Percentiles rank a stretch among this genome's conserved stretches.
These are phyloP conservation scores for Sistotremastrum suecicum DNA, from an alignment of 768 basidiomycete genomes.

Conservation along the genomic window DNA sequence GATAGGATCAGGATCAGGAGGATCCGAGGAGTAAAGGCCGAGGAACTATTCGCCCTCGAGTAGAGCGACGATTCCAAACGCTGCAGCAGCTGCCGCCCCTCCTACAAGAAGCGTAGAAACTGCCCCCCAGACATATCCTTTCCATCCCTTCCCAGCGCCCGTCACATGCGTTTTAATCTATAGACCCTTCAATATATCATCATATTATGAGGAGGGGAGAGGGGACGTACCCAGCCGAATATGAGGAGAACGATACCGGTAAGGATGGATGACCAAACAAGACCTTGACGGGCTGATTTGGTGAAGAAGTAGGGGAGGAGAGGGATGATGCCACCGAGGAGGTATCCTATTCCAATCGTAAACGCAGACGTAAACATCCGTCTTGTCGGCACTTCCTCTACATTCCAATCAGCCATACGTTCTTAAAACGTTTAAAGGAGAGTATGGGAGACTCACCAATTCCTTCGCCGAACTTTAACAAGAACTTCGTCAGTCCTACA, in stretches of 20 bases:
- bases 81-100: slow-evolving; percentile 73
- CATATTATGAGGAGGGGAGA: neutral
- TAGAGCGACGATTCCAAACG: slow-evolving; percentile 41
- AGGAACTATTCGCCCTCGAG: slow-evolving; percentile 20
- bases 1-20: too few species aligned
- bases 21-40: too few species aligned
- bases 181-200: too few species aligned
- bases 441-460: slow-evolving; percentile 37
- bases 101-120: slow-evolving; percentile 80
- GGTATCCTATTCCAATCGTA: slow-evolving; percentile 92
- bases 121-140: slow-evolving; percentile 79
- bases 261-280: slow-evolving; percentile 62
- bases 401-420: neutral
- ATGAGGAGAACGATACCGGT: slow-evolving; percentile 78
- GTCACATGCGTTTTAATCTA: slow-evolving; percentile 67
- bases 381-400: slow-evolving; percentile 79
- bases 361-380: slow-evolving; percentile 84
- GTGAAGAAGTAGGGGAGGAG: slow-evolving; percentile 90
- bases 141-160: slow-evolving; percentile 50
- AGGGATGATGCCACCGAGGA: slow-evolving; percentile 86
- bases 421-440: neutral
- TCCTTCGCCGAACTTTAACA: slow-evolving; percentile 93
- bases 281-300: slow-evolving; percentile 45
- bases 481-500: slow-evolving; percentile 82
- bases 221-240: slow-evolving; percentile 56